phyloP scores from a whole-genome alignment of 169 alveolate species.

The Babesia bigemina region DNA sequence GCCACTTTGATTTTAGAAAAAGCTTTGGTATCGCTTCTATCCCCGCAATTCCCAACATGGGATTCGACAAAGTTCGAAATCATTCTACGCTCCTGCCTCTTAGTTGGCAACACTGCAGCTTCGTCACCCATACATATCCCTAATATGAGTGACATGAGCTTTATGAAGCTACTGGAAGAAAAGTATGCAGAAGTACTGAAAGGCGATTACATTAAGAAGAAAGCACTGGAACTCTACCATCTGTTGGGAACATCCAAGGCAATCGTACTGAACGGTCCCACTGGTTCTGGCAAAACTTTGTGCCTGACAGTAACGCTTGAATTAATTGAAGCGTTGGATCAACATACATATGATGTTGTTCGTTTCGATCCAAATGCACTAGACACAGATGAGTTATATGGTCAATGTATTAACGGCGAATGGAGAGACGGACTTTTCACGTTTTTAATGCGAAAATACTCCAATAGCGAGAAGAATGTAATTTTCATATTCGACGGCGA shows the following conservation, averaged over 20 bases:
- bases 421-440: constrained; percentile 62
- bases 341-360: constrained; percentile 7
- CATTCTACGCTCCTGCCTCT: background rate
- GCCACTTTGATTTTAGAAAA: background rate
- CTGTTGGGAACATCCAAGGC: constrained; percentile 16
- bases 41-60: constrained; percentile 1
- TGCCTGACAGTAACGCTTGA: constrained; percentile 10
- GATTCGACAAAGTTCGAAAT: background rate
- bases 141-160: background rate
- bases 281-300: constrained; percentile 43
- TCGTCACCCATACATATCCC: background rate
- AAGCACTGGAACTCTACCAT: constrained; percentile 22
- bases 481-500: constrained; percentile 99
- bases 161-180: background rate
- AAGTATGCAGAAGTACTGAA: background rate
- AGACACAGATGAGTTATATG: constrained; percentile 8
- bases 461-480: constrained; percentile 82
- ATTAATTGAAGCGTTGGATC: background rate
- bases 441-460: constrained; percentile 45
- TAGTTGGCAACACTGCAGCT: background rate
- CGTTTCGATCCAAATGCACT: constrained; percentile 50
- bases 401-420: background rate
- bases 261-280: constrained; percentile 22
- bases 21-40: background rate
- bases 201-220: background rate